Conservation (phyloP, 2,329 filamentous ascomycete species). For the Ophiostoma novo-ulmi region DNA sequence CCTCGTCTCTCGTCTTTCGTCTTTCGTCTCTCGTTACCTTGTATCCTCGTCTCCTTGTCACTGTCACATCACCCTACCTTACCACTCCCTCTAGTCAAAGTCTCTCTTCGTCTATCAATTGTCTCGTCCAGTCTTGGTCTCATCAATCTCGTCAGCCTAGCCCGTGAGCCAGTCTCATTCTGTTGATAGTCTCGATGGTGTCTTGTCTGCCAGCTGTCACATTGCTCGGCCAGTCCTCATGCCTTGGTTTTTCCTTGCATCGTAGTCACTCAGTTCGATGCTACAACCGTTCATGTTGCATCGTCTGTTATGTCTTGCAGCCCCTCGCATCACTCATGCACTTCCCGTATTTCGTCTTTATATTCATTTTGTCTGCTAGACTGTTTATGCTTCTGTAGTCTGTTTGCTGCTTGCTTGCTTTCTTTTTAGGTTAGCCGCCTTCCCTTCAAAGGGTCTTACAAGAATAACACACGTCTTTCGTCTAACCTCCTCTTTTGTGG, state of each 20-base stretch:
- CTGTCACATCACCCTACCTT: neutral
- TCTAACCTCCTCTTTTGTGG: neutral
- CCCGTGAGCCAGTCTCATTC: neutral
- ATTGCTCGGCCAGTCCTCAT: neutral
- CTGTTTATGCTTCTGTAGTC: neutral
- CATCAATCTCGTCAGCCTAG: neutral
- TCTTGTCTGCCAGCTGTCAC: conserved; percentile 12
- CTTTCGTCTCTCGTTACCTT: neutral
- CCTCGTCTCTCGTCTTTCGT: neutral
- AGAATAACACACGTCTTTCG: neutral
- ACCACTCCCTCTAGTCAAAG: neutral
- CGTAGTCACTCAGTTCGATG: neutral
- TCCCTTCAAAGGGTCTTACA: neutral
- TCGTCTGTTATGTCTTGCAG: conserved; percentile 8
- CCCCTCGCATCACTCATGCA: conserved; percentile 2
- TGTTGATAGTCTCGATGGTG: neutral
- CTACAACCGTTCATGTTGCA: neutral
- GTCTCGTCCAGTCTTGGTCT: neutral
- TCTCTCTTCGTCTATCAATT: conserved; percentile 6
- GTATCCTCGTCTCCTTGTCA: neutral
- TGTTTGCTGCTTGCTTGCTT: conserved; percentile 2
- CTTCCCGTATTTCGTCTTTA: neutral
- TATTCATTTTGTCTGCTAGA: neutral
- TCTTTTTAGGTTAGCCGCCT: neutral
- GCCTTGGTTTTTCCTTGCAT: neutral